Evolutionary conservation across 2,329 filamentous ascomycete genomes (phyloP), one percentile per base, ranked within the genome.

Genomic region (Boeremia exigua): DNA sequence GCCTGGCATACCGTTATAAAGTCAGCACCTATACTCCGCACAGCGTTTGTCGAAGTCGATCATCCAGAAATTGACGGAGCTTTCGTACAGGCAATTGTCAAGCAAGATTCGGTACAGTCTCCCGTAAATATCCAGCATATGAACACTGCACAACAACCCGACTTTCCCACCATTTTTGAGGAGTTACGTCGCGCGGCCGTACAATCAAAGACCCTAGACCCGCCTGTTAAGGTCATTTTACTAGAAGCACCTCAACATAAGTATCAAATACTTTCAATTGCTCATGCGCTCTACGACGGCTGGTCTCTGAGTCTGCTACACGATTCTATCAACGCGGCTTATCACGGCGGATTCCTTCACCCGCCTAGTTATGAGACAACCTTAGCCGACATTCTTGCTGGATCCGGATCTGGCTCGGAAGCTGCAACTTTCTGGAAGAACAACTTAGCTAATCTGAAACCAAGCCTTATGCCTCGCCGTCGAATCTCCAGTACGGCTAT

Each of bases 241-340:
- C 62, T 80, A 17, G 59, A 71, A 14, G 68, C 75, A 17, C 51
- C 66, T 0, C 46, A 58, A 6, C 69, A 75, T 14, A 69, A 49
- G 3, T 82, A 81, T 53, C 65, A 86, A n/a, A 54, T 85, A 4
- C 71, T 97, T 1, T 93, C 91, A 0, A 86, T 96, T 34, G 84
- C 92, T 0, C 93, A 97, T 74, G 91, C 92, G 1, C 80, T 96
- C 17, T 97, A 97, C 62, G 93, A 97, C 69, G 93, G 93, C 0
- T 92, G 88, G 85, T 96, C 92, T 2, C 82, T 97, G 11, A 80
- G 81, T 3, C 77, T 96, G 14, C 75, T 97, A 1, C 91, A 95
- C 64, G 79, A 82, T 38, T 87, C 95, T 66, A 82, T 96, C 0
- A 74, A 81, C 14, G 78, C 75, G n/a, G 86, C 88, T 1, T 96